These are phyloP conservation scores for Globisporangium recalcitrans DNA, from an alignment of 352 stramenopile genomes.

Conservation along the genomic window DNA sequence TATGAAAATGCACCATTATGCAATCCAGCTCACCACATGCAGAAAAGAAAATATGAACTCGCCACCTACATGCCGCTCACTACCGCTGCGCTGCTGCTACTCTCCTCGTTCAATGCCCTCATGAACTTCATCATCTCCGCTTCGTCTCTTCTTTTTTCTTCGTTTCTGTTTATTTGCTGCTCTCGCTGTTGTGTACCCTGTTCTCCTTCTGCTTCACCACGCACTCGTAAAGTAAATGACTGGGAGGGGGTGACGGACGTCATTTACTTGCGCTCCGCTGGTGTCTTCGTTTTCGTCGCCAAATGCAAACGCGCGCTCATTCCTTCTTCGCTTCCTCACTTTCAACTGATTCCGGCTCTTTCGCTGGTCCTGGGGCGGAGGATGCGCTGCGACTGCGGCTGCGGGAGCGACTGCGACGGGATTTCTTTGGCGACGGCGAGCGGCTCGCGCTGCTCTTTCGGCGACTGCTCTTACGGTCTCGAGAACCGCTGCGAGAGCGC, in stretches of 20 bases:
- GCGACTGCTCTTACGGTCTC: constrained; percentile 30
- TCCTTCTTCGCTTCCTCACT: constrained; percentile 14
- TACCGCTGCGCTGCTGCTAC: background rate
- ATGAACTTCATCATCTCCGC: background rate
- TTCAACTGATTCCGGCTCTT: constrained; percentile 18
- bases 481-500: constrained; percentile 40
- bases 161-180: background rate
- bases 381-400: constrained; percentile 41
- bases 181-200: background rate
- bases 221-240: background rate
- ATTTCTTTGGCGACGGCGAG: constrained; percentile 41
- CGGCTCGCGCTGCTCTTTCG: constrained; percentile 37
- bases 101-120: background rate
- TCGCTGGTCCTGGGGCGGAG: background rate
- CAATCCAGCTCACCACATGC: constrained; percentile 1
- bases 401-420: constrained; percentile 46
- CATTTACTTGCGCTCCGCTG: background rate
- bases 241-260: background rate
- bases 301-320: constrained; percentile 3
- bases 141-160: background rate
- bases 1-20: constrained; percentile 3
- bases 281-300: background rate
- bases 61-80: background rate
- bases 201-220: background rate
- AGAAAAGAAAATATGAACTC: background rate